Conservation (phyloP, 1,284 basidiomycete species). For the Papiliotrema laurentii region DNA sequence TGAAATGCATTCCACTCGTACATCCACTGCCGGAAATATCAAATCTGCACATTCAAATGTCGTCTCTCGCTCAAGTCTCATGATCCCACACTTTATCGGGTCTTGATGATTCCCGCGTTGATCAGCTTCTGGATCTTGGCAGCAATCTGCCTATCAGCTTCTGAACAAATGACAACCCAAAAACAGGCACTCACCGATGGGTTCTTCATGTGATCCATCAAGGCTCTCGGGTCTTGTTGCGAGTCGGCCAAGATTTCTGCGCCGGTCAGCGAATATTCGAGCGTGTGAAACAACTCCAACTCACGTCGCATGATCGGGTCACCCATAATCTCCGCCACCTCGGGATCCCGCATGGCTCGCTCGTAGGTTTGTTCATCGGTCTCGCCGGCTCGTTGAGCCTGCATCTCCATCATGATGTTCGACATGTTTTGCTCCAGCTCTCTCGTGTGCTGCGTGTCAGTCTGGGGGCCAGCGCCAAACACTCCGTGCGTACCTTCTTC, state of each 20-base stretch:
- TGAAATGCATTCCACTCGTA: no score
- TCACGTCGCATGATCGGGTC: constrained; percentile 30
- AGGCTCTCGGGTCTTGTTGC: constrained; percentile 78
- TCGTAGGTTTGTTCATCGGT: constrained; percentile 88
- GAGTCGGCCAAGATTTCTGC: constrained; percentile 92
- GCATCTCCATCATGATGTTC: constrained; percentile 77
- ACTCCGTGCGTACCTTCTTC: constrained; percentile 56
- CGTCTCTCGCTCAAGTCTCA: no score
- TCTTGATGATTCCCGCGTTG: constrained; percentile 62
- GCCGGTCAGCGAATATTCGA: background rate
- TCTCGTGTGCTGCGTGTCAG: constrained; percentile 54
- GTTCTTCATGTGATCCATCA: constrained; percentile 98
- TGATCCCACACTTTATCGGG: constrained; percentile 11
- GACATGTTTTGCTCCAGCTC: constrained; percentile 76
- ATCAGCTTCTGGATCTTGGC: constrained; percentile 68
- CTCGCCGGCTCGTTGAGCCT: constrained; percentile 76
- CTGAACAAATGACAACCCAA: background rate
- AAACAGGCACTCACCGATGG: constrained; percentile 52
- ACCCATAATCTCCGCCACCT: constrained; percentile 65
- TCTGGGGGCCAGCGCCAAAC: background rate
- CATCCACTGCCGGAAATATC: no score
- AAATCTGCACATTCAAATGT: no score
- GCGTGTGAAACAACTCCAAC: background rate
- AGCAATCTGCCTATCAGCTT: constrained; percentile 18
- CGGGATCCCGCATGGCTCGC: constrained; percentile 56